These are phyloP conservation scores for Didymella segeticola DNA, from an alignment of 2,329 filamentous ascomycete genomes.

Conservation along the genomic window DNA sequence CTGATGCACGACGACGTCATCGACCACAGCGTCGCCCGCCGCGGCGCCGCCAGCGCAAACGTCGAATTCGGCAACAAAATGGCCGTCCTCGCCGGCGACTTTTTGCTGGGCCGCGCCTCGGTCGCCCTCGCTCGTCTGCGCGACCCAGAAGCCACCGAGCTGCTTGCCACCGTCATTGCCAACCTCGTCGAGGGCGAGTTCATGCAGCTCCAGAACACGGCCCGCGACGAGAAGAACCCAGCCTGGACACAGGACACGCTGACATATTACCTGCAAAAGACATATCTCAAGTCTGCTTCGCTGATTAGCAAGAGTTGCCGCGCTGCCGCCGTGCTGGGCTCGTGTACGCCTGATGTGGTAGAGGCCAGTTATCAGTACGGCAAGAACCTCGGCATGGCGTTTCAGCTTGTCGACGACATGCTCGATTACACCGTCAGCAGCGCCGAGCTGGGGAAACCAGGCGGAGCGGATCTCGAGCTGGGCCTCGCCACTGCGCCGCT, in stretches of 20 bases:
- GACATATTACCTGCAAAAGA: slow-evolving; percentile 95
- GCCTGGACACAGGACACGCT: slow-evolving; percentile 88
- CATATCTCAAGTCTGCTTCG: slow-evolving; percentile 94
- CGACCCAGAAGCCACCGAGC: slow-evolving; percentile 92
- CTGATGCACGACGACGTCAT: slow-evolving; percentile 98
- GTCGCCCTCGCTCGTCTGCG: slow-evolving; percentile 89
- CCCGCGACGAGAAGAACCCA: slow-evolving; percentile 82
- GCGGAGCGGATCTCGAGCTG: slow-evolving; percentile 90
- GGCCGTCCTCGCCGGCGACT: slow-evolving; percentile 97
- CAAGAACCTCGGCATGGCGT: slow-evolving; percentile 90
- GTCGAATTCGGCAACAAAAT: slow-evolving; percentile 98
- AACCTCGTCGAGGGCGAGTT: slow-evolving; percentile 98
- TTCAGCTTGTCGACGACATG: slow-evolving; percentile 98
- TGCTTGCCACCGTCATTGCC: slow-evolving; percentile 94
- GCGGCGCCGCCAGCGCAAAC: slow-evolving; percentile 87
- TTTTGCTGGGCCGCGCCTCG: slow-evolving; percentile 89
- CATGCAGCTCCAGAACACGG: slow-evolving; percentile 99
- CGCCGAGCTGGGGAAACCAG: slow-evolving; percentile 88
- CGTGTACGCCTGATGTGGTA: slow-evolving; percentile 76
- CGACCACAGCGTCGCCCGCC: slow-evolving; percentile 85
- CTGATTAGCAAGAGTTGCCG: slow-evolving; percentile 96
- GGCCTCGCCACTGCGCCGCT: slow-evolving; percentile 93
- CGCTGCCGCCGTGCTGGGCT: slow-evolving; percentile 84
- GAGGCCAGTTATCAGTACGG: slow-evolving; percentile 93
- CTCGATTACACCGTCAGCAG: slow-evolving; percentile 91